Base-by-base conservation (phyloP, 345 rosid species). In the Eutrema japonicum region DNA sequence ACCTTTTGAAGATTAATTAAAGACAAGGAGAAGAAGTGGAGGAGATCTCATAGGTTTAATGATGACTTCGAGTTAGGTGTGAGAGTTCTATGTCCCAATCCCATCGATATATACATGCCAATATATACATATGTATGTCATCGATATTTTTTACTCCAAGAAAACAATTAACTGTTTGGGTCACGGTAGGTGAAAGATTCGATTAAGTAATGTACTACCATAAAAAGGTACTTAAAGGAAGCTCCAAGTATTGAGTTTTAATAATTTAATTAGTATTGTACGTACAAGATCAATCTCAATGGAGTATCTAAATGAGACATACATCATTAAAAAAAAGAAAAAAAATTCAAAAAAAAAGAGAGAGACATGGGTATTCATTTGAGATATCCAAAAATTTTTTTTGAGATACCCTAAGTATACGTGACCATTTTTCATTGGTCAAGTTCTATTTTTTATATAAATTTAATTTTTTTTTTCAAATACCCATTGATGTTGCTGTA, bases 11-110 rank as follows among this genome's bases (percentile, higher is more conserved):
- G 52, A 29, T 46, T 36, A 64, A 22, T 18, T 33, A 63, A 33
- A 43, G 70, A 52, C 47, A 27, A 41, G 13, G 38, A 71, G 38
- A 36, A 45, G 37, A 74, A 65, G 29, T 66, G 51, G 41, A 27
- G 40, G 41, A 27, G 40, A 55, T 65, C 8, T 18, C 12, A 13
- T n/a, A 65, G 37, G 42, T 57, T 57, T 38, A 13, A 30, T 40
- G 68, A 51, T 49, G 75, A 50, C 18, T 71, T 62, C 43, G 9
- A 68, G 16, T 35, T 65, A 83, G 68, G 77, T 79, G 35, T 63
- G 68, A 69, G 68, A 52, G 63, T 56, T 64, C 67, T 70, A 56
- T 71, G 55, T 36, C 70, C 45, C 37, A 29, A 27, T 63, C 53
- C 22, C 10, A 49, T 57, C 40, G 58, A 58, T 74, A 50, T 74